These are phyloP conservation scores for Clarireedia monteithiana DNA, from an alignment of 2,329 filamentous ascomycete genomes.

Conservation along the genomic window DNA sequence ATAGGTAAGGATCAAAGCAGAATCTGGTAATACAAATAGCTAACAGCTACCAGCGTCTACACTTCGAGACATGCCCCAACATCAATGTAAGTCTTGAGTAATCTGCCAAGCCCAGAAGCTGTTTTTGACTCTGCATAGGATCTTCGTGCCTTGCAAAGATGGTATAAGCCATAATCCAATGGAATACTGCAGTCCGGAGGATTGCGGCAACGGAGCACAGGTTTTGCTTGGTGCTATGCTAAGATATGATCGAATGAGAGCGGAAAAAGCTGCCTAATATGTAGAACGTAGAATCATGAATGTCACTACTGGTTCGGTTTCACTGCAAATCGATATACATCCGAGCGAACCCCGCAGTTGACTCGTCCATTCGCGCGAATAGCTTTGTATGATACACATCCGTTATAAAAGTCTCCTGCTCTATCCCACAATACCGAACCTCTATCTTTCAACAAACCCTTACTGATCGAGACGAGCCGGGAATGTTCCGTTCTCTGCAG, in stretches of 20 bases:
- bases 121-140: slow-evolving; percentile 25
- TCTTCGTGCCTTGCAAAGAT: slow-evolving; percentile 56
- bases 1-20: slow-evolving; percentile 34
- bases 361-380: slow-evolving; percentile 25
- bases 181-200: slow-evolving; percentile 52
- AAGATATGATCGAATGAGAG: slow-evolving; percentile 31
- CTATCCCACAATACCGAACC: slow-evolving; percentile 6
- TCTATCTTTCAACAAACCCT: slow-evolving; percentile 2
- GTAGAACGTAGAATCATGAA: neutral
- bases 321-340: slow-evolving; percentile 1
- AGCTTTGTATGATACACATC: slow-evolving; percentile 28
- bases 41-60: slow-evolving; percentile 43
- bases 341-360: slow-evolving; percentile 2
- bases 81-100: slow-evolving; percentile 39
- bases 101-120: neutral
- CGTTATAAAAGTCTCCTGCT: slow-evolving; percentile 15
- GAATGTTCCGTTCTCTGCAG: slow-evolving; percentile 59
- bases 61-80: slow-evolving; percentile 52
- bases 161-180: slow-evolving; percentile 57
- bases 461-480: slow-evolving; percentile 53
- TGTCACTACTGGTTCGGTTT: neutral
- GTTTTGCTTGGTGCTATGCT: slow-evolving; percentile 38
- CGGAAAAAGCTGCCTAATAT: slow-evolving; percentile 14
- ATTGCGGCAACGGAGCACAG: slow-evolving; percentile 49
- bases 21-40: slow-evolving; percentile 14